Conservation (phyloP, 352 stramenopile species). For the Phytophthora ramorum region DNA sequence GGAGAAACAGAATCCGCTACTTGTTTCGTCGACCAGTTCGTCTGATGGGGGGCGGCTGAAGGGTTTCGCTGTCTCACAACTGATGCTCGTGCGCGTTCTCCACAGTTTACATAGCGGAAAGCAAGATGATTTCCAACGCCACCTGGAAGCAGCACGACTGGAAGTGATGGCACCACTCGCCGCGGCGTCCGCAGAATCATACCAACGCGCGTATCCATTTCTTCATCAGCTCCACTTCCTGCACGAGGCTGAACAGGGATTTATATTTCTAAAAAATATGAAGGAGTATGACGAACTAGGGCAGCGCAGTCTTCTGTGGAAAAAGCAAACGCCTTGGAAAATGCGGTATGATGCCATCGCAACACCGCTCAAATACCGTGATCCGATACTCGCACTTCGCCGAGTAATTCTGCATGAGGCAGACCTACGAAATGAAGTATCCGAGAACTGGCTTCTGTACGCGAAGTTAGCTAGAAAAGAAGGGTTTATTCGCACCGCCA, state of each 20-base stretch:
- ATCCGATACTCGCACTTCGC: constrained; percentile 84
- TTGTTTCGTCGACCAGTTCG: constrained; percentile 42
- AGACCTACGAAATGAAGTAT: constrained; percentile 69
- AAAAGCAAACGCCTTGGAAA: constrained; percentile 71
- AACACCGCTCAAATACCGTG: constrained; percentile 82
- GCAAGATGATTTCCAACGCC: constrained; percentile 58
- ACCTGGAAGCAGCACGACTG: constrained; percentile 67
- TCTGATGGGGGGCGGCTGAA: constrained; percentile 51
- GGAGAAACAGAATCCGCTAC: constrained; percentile 72
- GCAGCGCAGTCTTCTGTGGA: constrained; percentile 55
- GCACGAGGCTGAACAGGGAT: constrained; percentile 77
- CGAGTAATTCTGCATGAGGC: constrained; percentile 80
- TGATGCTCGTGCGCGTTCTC: constrained; percentile 85
- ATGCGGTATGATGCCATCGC: constrained; percentile 74
- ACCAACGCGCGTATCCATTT: constrained; percentile 78
- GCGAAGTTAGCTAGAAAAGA: constrained; percentile 87
- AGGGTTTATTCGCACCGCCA: constrained; percentile 80
- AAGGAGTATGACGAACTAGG: constrained; percentile 30
- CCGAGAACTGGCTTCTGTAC: constrained; percentile 84
- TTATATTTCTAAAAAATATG: constrained; percentile 55
- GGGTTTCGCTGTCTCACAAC: constrained; percentile 72
- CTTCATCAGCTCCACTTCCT: constrained; percentile 83
- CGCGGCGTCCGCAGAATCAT: constrained; percentile 77
- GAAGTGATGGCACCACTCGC: constrained; percentile 78
- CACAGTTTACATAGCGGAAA: constrained; percentile 75